A percentile compares a stretch with the other conserved stretches of the same genome.
phyloP scores from a whole-genome alignment of 768 basidiomycete species.

The Amanita inopinata region DNA sequence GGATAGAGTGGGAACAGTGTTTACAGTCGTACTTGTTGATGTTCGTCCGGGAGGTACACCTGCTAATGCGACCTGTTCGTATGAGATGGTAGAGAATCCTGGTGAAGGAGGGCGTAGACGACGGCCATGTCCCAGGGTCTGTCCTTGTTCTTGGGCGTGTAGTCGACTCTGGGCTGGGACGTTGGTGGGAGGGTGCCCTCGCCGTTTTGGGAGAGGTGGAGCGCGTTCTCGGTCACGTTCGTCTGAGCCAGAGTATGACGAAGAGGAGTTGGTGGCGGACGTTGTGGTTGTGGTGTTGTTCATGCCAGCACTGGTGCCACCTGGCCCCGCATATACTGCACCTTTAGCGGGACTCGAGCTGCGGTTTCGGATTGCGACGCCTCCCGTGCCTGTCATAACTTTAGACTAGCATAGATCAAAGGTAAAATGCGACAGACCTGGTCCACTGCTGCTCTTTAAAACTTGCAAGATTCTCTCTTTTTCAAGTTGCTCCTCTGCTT shows the following conservation, averaged over 20 bases:
- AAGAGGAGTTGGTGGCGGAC: slow-evolving; percentile 7
- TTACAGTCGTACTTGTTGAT: background rate
- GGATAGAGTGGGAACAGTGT: too few relatives aligned
- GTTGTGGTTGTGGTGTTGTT: slow-evolving; percentile 8
- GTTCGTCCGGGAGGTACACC: background rate
- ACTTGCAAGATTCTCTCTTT: slow-evolving; percentile 64
- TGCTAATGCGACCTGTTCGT: slow-evolving; percentile 38
- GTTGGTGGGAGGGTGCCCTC: slow-evolving; percentile 8
- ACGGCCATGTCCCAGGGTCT: too few relatives aligned
- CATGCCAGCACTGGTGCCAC: too few relatives aligned
- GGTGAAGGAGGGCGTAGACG: slow-evolving; percentile 25
- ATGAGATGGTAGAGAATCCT: slow-evolving; percentile 31
- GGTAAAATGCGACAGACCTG: slow-evolving; percentile 23
- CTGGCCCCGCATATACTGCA: too few relatives aligned
- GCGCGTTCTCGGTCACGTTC: slow-evolving; percentile 18
- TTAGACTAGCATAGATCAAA: background rate
- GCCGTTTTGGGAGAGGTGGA: slow-evolving; percentile 25
- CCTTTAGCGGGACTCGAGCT: slow-evolving; percentile 10
- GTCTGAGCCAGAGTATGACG: slow-evolving; percentile 13
- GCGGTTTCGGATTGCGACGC: slow-evolving; percentile 21
- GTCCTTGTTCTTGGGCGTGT: too few relatives aligned
- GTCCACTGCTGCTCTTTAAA: slow-evolving; percentile 46
- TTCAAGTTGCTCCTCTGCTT: slow-evolving; percentile 57
- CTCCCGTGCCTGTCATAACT: slow-evolving; percentile 24
- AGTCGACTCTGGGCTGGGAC: too few relatives aligned